Base-by-base conservation (phyloP, 495 filamentous ascomycete genomes). In the Penicillium lividum region DNA sequence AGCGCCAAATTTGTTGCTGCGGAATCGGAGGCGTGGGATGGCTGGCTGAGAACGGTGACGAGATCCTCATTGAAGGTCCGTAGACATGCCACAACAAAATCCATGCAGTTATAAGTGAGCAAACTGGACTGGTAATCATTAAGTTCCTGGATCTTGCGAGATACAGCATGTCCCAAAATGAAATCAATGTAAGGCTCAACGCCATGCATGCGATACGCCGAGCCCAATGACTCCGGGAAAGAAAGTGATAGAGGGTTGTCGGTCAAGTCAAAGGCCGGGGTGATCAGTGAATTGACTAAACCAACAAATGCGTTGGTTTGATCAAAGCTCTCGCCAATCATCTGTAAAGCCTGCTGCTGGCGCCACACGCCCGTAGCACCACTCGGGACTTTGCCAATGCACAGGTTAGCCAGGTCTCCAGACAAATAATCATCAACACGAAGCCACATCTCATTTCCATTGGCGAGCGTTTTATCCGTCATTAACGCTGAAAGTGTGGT, bases 131-230 rank as follows among this genome's bases (percentile, higher is more conserved):
- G 88, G 15, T 78, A 68, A 34, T 80, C 70, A 54, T 79, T 78
- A 10, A 86, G 63, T 43, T 91, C 86, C 9, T 70, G 73, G n/a
- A 81, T 68, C 57, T 83, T 87, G 42, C 77, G 70, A 11, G 82
- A 80, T 58, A 96, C 88, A 22, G 92, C 83, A 42, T 84, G 79
- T 25, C 90, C 90, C 53, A 97, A 57, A 18, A 89, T 82, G 67
- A 96, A 97, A 75, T 99, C 95, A 57, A 97, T 74, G 61, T 97
- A 98, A 5, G 88, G 85, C 54, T 97, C 92, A 59, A 99, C 90
- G 4, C 95, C 94, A 16, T 91, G 82, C 77, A 88, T 86, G 50
- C 94, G 86, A 63, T 86, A 87, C 7, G 84, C 78, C 11, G 83
- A 81, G n/a, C 92, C 92, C n/a, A 98, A 77, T 36, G 80, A 83